Percentiles rank a stretch among this genome's conserved stretches.
Conservation (phyloP, 441 rosid species). For the Erodium trifolium region DNA sequence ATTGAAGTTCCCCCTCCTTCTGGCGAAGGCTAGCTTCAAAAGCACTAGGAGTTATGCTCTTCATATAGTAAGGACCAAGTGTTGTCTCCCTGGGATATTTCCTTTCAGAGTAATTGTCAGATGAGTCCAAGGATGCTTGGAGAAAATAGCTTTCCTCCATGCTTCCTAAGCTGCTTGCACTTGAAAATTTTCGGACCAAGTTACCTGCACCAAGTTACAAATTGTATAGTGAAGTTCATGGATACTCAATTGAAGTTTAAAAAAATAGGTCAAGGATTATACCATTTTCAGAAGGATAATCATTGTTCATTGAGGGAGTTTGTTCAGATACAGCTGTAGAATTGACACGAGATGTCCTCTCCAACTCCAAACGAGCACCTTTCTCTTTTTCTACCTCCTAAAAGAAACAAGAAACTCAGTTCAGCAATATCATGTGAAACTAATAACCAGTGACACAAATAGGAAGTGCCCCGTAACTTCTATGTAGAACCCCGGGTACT, state of each 20-base stretch:
- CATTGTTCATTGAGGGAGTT: conserved; percentile 44
- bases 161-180: conserved; percentile 80
- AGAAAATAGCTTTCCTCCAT: conserved; percentile 96
- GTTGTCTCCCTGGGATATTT: conserved; percentile 58
- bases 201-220: conserved; percentile 42
- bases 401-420: conserved; percentile 17
- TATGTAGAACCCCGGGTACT: neutral
- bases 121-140: conserved; percentile 84
- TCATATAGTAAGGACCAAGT: conserved; percentile 74
- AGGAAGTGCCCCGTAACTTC: neutral
- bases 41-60: conserved; percentile 87
- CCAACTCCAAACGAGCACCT: conserved; percentile 75
- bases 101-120: conserved; percentile 67
- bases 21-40: conserved; percentile 92
- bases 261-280: conserved; percentile 17
- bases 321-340: conserved; percentile 51
- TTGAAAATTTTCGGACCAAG: conserved; percentile 68
- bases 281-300: conserved; percentile 69
- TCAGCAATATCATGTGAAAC: conserved; percentile 12
- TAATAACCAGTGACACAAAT: conserved; percentile 13
- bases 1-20: conserved; percentile 98
- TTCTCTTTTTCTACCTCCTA: conserved; percentile 93
- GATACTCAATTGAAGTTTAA: neutral
- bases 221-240: conserved; percentile 10
- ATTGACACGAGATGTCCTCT: conserved; percentile 47